Evolutionary conservation across 2,329 filamentous ascomycete species (phyloP), one percentile per base, ranked within the genome.

Genomic region (Karstenula rhodostoma): DNA sequence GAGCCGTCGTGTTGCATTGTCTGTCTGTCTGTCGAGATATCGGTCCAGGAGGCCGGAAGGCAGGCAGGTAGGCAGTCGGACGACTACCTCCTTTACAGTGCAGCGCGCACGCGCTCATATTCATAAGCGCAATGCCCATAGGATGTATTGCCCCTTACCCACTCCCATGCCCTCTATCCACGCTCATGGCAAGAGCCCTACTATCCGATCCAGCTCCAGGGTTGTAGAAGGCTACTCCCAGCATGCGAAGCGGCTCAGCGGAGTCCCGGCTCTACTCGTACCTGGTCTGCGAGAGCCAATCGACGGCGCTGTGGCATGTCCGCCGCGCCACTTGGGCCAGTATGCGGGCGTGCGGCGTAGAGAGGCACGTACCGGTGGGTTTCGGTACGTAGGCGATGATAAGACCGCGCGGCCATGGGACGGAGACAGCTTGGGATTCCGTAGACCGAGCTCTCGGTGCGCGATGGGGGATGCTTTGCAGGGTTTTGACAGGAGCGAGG

Each of bases 381-480:
- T 47, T 12, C 23, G 23, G 44, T 22, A 17, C 2, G 43, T 44
- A 29, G 12, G 22, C 6, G 25, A n/a, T n/a, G 46, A 33, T 23
- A 33, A 49, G 4, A 49, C 3, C 6, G 25, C 12, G 44, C 25
- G 3, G 4, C 13, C 44, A 47, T 17, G 44, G 9, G 2, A 29
- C 6, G 25, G 17, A 27, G 15, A 4, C 9, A 22, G 40, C 23
- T 27, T 22, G 12, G 3, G 12, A 2, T 47, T 9, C 46, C 48
- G 48, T 50, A 35, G 23, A 35, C 48, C 48, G 48, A 50, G n/a
- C n/a, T 35, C 29, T 50, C 48, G 48, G 32, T 4, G n/a, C 13
- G 29, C 48, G 48, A 50, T 29, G 27, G 27, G 27, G n/a, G 29
- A 37, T 35, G 15, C 35, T 15, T 40, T 23, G 15, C 46, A 6